These are phyloP conservation scores for Arthroderma uncinatum DNA, from an alignment of 2,329 filamentous ascomycete genomes.

Conservation along the genomic window DNA sequence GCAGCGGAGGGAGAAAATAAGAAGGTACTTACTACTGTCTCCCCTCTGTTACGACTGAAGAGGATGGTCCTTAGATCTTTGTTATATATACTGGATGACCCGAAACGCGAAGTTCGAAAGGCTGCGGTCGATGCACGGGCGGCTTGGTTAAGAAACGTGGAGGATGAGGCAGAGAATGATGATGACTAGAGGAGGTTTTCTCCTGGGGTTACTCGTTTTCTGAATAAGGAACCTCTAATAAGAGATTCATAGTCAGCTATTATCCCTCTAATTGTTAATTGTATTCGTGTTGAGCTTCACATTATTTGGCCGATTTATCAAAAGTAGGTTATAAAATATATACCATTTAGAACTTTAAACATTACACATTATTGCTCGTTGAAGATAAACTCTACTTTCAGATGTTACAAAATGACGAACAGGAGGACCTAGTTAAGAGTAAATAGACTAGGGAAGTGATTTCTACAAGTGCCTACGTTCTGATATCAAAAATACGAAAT, in stretches of 20 bases:
- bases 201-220: neutral
- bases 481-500: too few species aligned
- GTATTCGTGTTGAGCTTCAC: too few species aligned
- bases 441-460: too few species aligned
- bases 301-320: neutral
- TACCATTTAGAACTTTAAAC: neutral
- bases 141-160: slow-evolving; percentile 43
- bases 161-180: slow-evolving; percentile 2
- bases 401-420: too few species aligned
- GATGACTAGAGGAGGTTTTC: neutral
- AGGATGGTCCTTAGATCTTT: slow-evolving; percentile 47
- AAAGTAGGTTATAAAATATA: neutral
- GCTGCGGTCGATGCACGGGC: slow-evolving; percentile 51
- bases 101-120: slow-evolving; percentile 50
- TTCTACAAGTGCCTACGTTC: too few species aligned
- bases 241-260: too few species aligned
- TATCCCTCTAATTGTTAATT: too few species aligned
- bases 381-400: too few species aligned
- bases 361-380: neutral
- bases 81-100: slow-evolving; percentile 48
- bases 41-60: slow-evolving; percentile 46
- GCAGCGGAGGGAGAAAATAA: slow-evolving; percentile 15
- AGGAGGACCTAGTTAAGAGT: too few species aligned
- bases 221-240: too few species aligned
- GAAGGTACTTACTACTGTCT: slow-evolving; percentile 21